Conservation (phyloP, 2,329 filamentous ascomycete genomes). For the Chrysosporium keratinophilum region DNA sequence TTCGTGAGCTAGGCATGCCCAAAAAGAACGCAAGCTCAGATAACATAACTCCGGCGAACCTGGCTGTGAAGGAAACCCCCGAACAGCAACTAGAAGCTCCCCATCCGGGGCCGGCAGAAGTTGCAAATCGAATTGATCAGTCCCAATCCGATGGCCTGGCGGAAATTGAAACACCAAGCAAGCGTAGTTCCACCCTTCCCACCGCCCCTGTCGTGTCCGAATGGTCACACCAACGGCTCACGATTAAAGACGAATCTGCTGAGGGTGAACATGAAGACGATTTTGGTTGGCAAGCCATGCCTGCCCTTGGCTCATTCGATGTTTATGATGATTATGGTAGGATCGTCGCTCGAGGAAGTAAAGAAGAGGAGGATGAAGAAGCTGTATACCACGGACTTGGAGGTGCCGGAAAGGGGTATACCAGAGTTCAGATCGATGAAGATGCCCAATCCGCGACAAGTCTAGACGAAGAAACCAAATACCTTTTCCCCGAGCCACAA, state of each 20-base stretch:
- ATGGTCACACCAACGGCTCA: conserved; percentile 78
- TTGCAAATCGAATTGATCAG: background rate
- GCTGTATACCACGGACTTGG: conserved; percentile 68
- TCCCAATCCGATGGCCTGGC: background rate
- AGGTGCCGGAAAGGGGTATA: conserved; percentile 90
- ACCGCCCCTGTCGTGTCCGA: conserved; percentile 49
- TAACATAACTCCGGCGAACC: background rate
- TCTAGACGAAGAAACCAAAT: conserved; percentile 93
- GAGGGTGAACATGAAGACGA: conserved; percentile 53
- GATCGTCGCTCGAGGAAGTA: conserved; percentile 70
- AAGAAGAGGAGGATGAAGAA: conserved; percentile 57
- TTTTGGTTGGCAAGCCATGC: conserved; percentile 87
- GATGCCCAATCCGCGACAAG: conserved; percentile 89
- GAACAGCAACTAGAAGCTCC: background rate
- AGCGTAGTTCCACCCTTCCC: background rate
- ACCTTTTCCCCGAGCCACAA: conserved; percentile 71
- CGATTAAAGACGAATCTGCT: conserved; percentile 42
- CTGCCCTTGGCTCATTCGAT: conserved; percentile 81
- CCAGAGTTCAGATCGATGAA: conserved; percentile 86
- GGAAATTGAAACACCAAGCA: background rate
- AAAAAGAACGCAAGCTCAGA: background rate
- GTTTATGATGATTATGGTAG: conserved; percentile 91
- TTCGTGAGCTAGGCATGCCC: background rate
- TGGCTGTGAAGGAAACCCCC: background rate
- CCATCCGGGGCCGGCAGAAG: background rate